A percentile compares a stretch with the other conserved stretches of the same genome.
phyloP scores from a whole-genome alignment of 176 grass and related monocot genomes.

The Carex scoparia region DNA sequence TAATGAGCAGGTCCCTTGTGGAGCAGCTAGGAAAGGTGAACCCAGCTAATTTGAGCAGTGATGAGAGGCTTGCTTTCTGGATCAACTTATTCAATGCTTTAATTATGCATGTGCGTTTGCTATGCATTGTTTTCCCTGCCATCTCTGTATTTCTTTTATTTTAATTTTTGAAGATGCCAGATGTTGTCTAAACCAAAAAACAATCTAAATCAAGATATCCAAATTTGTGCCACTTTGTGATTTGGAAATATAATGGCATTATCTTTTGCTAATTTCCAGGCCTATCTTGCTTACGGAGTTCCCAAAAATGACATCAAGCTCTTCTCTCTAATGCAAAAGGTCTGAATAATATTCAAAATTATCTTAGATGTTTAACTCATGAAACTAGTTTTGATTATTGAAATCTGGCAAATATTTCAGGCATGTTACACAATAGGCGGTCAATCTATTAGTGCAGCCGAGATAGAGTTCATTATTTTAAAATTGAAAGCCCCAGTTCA shows the following conservation, averaged over 20 bases:
- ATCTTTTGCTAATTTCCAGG: conserved; percentile 37
- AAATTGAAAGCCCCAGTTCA: conserved; percentile 86
- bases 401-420: conserved; percentile 32
- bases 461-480: conserved; percentile 89
- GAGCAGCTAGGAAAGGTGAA: conserved; percentile 87
- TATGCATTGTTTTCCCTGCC: background rate
- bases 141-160: conserved; percentile 14
- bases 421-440: conserved; percentile 88
- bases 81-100: conserved; percentile 95
- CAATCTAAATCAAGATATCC: background rate
- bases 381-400: background rate
- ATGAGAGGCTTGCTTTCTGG: conserved; percentile 92
- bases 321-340: conserved; percentile 99
- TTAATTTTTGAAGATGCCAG: background rate
- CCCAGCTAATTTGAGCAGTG: conserved; percentile 51
- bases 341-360: conserved; percentile 24
- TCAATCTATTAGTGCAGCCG: conserved; percentile 87
- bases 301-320: conserved; percentile 90
- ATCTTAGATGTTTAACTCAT: conserved; percentile 14
- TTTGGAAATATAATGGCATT: background rate
- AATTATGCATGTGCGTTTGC: conserved; percentile 95
- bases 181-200: background rate
- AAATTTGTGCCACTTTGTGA: background rate
- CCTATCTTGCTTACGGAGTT: conserved; percentile 96
- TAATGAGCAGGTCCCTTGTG: conserved; percentile 72